phyloP scores from a whole-genome alignment of 257 asterid species.

The Leptodermis oblonga region DNA sequence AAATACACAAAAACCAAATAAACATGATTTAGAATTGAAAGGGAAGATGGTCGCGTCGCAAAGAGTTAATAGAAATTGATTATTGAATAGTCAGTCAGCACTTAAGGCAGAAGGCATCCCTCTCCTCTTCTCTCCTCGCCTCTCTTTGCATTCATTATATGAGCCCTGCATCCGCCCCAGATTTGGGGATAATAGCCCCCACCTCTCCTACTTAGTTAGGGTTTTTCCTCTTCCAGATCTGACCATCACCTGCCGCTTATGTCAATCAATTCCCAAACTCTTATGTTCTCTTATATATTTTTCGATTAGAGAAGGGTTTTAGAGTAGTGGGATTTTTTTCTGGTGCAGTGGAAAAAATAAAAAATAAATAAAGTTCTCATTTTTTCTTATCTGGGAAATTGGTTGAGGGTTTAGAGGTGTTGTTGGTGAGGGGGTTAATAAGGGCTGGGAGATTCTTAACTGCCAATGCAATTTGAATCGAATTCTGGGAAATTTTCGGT shows the following conservation, averaged over 20 bases:
- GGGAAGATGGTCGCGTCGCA: too few relatives aligned
- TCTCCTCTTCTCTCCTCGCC: background rate
- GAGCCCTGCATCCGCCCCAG: slow-evolving; percentile 17
- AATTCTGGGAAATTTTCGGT: slow-evolving; percentile 31
- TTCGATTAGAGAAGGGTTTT: slow-evolving; percentile 2
- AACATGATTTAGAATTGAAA: too few relatives aligned
- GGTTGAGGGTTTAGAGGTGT: background rate
- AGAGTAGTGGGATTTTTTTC: background rate
- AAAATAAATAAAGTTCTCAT: background rate
- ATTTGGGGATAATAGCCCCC: slow-evolving; percentile 43
- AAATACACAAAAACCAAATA: too few relatives aligned
- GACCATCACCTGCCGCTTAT: slow-evolving; percentile 18
- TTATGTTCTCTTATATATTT: background rate
- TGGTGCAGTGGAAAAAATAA: background rate
- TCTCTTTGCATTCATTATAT: background rate
- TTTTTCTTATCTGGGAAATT: background rate
- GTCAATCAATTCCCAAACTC: slow-evolving; percentile 15
- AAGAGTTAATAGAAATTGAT: too few relatives aligned
- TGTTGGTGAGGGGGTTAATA: background rate
- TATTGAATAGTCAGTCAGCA: slow-evolving; percentile 5
- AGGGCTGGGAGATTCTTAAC: slow-evolving; percentile 19
- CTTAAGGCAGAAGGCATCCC: background rate
- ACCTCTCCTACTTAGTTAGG: slow-evolving; percentile 6
- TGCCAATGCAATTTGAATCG: slow-evolving; percentile 51
- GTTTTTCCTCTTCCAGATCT: slow-evolving; percentile 38